A percentile compares a stretch with the other conserved stretches of the same genome.
These are phyloP conservation scores for Schoenoplectus triqueter DNA, from an alignment of 202 grass and related monocot species.

Conservation along the genomic window DNA sequence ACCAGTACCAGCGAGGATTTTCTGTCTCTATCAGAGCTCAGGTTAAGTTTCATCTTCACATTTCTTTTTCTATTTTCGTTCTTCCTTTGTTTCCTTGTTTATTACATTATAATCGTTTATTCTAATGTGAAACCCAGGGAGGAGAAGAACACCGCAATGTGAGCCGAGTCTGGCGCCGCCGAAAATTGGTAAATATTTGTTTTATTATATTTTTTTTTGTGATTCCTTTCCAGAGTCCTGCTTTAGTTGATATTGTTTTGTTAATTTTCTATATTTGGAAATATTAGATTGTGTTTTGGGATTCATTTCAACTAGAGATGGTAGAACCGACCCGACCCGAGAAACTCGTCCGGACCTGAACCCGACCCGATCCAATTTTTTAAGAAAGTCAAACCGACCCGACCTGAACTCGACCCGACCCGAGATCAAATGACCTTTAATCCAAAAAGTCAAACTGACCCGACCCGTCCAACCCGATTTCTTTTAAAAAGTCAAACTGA, in stretches of 20 bases:
- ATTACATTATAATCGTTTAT: neutral
- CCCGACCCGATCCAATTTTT: too few species aligned
- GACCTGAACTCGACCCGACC: too few species aligned
- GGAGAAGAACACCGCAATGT: conserved; percentile 20
- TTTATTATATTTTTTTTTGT: neutral
- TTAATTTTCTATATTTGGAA: neutral
- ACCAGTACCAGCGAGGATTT: conserved; percentile 7
- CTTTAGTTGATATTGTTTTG: neutral
- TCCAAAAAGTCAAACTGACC: too few species aligned
- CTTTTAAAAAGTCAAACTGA: too few species aligned
- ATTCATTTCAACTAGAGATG: neutral
- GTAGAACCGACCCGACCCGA: too few species aligned
- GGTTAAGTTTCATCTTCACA: conserved; percentile 37
- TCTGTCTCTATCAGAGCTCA: conserved; percentile 61
- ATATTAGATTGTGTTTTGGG: neutral
- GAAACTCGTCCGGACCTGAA: too few species aligned
- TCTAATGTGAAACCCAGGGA: conserved; percentile 1
- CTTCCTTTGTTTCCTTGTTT: neutral
- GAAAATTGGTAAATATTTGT: conserved; percentile 58
- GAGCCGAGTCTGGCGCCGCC: conserved; percentile 71
- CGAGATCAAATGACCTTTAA: too few species aligned
- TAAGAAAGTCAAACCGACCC: too few species aligned
- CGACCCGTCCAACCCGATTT: too few species aligned
- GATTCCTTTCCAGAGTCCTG: neutral
- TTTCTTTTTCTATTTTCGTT: neutral